These are phyloP conservation scores for Rostrohypoxylon terebratum DNA, from an alignment of 495 filamentous ascomycete genomes.

Conservation along the genomic window DNA sequence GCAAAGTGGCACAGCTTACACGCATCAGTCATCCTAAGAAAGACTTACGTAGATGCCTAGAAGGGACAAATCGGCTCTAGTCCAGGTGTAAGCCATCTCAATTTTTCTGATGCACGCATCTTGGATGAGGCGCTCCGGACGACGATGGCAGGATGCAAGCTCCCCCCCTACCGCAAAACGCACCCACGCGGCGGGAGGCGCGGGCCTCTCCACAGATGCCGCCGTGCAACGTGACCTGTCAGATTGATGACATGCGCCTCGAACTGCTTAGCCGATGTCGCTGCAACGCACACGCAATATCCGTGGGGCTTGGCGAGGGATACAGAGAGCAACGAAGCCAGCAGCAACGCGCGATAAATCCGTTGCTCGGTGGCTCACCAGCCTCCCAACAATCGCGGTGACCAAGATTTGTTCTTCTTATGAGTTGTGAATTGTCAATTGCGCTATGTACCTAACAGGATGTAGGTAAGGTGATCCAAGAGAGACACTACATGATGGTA, in stretches of 20 bases:
- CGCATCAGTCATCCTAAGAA: not conserved
- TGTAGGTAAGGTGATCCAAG: not conserved
- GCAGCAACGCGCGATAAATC: not conserved
- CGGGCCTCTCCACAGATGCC: slow-evolving; percentile 44
- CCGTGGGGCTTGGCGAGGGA: slow-evolving; percentile 9
- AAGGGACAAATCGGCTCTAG: not conserved
- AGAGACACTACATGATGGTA: not conserved
- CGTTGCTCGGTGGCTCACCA: not conserved
- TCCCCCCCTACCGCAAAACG: slow-evolving; percentile 26
- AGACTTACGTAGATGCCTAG: not conserved
- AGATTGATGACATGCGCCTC: slow-evolving; percentile 50
- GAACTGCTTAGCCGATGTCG: slow-evolving; percentile 40
- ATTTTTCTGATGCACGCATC: slow-evolving; percentile 12
- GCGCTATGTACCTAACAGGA: not conserved
- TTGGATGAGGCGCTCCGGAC: slow-evolving; percentile 38
- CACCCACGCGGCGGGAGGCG: slow-evolving; percentile 43
- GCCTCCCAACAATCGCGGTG: not conserved
- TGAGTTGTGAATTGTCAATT: not conserved
- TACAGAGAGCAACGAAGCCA: not conserved
- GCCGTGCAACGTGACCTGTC: slow-evolving; percentile 50
- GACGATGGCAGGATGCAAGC: slow-evolving; percentile 32
- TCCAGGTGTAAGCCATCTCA: not conserved
- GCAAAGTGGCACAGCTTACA: not conserved
- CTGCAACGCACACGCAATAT: slow-evolving; percentile 26
- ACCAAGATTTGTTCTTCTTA: not conserved